These are phyloP conservation scores for Backusella liffmaniae DNA, from an alignment of 192 early-diverging fungal genomes.

Conservation along the genomic window DNA sequence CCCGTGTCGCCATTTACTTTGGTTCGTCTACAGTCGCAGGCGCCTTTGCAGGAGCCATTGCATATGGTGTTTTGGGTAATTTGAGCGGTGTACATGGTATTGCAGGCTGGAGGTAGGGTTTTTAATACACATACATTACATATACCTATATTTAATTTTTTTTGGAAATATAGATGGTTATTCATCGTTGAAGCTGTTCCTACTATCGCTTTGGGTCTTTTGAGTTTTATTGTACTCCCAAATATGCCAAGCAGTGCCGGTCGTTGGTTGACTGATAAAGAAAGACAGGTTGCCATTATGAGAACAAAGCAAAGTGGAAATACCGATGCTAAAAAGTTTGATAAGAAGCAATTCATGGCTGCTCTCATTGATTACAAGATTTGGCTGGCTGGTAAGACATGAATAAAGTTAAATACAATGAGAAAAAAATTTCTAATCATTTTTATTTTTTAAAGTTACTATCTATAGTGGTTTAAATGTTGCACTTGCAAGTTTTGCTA, in stretches of 20 bases:
- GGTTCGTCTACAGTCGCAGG: conserved; percentile 71
- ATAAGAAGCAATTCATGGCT: conserved; percentile 36
- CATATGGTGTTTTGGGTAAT: conserved; percentile 58
- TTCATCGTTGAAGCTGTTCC: conserved; percentile 74
- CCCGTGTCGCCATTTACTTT: conserved; percentile 59
- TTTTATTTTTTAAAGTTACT: conserved; percentile 13
- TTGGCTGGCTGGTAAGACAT: conserved; percentile 26
- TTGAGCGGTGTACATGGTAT: conserved; percentile 49
- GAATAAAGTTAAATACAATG: not conserved
- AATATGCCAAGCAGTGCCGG: conserved; percentile 45
- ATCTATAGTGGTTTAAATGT: conserved; percentile 47
- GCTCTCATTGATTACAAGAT: conserved; percentile 35
- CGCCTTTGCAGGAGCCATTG: conserved; percentile 72
- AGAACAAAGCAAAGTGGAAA: conserved; percentile 29
- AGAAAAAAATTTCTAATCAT: conserved; percentile 2
- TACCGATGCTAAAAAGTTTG: conserved; percentile 11
- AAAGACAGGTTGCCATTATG: conserved; percentile 36
- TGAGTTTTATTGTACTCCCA: conserved; percentile 53
- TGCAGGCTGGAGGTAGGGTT: conserved; percentile 53
- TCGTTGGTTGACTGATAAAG: conserved; percentile 33
- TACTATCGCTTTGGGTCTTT: conserved; percentile 54
- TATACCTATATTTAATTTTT: not conserved
- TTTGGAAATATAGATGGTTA: conserved; percentile 43
- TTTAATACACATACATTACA: too few relatives aligned
- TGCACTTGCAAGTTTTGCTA: conserved; percentile 48